These are phyloP conservation scores for Dothideomycetes sp. DNA, from an alignment of 2,329 filamentous ascomycete species.

Conservation along the genomic window DNA sequence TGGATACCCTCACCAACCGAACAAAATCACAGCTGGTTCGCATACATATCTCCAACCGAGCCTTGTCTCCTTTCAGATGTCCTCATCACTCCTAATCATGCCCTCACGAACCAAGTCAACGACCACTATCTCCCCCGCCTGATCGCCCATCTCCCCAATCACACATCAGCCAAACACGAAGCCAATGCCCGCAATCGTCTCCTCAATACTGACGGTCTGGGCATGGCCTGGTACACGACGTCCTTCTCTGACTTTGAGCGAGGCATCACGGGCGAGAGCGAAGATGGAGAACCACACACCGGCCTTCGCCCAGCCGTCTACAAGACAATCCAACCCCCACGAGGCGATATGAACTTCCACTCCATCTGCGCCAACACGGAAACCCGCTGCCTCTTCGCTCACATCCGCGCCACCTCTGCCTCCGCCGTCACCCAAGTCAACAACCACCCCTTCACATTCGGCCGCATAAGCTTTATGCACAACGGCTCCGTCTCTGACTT, in stretches of 20 bases:
- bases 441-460: constrained; percentile 45
- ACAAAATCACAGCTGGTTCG: constrained; percentile 41
- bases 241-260: constrained; percentile 30
- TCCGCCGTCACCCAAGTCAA: constrained; percentile 39
- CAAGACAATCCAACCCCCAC: constrained; percentile 40
- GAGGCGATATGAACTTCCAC: constrained; percentile 44
- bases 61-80: constrained; percentile 45
- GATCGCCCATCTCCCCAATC: constrained; percentile 28
- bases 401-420: constrained; percentile 41
- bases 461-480: constrained; percentile 45
- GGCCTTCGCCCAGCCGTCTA: constrained; percentile 38
- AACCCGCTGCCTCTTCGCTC: constrained; percentile 39
- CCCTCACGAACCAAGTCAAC: constrained; percentile 34
- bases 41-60: constrained; percentile 42
- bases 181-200: constrained; percentile 40
- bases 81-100: constrained; percentile 34
- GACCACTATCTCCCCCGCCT: constrained; percentile 45
- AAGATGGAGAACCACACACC: constrained; percentile 17
- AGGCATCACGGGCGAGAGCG: constrained; percentile 15
- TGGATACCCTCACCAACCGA: background rate
- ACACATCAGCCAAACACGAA: constrained; percentile 29
- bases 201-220: constrained; percentile 45
- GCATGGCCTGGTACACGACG: constrained; percentile 44
- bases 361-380: constrained; percentile 41
- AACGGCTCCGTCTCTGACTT: constrained; percentile 42